These are phyloP conservation scores for Ustilaginoidea virens DNA, from an alignment of 2,329 filamentous ascomycete species.

Conservation along the genomic window DNA sequence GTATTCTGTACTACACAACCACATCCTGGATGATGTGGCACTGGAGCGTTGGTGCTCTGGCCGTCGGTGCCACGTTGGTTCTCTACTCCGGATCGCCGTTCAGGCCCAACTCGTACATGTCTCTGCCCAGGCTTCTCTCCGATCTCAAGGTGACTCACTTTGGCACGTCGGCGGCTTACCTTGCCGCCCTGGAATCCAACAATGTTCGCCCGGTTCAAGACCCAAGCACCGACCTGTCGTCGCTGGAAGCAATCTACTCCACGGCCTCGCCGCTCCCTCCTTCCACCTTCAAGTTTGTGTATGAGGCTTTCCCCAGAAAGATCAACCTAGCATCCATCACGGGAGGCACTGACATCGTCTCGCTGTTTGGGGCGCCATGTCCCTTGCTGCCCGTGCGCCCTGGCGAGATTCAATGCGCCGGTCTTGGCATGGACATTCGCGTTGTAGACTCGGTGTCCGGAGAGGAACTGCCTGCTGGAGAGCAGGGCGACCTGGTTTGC, in stretches of 20 bases:
- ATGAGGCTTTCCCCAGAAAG: constrained; percentile 61
- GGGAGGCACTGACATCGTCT: constrained; percentile 92
- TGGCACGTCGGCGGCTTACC: constrained; percentile 86
- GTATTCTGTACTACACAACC: constrained; percentile 87
- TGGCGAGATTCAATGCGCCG: constrained; percentile 65
- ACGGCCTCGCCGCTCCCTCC: constrained; percentile 86
- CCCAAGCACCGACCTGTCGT: constrained; percentile 38
- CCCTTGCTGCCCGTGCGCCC: constrained; percentile 56
- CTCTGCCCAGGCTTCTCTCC: constrained; percentile 69
- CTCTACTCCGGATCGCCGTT: constrained; percentile 93
- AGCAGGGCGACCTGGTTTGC: constrained; percentile 81
- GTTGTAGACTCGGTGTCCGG: constrained; percentile 44
- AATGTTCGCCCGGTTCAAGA: constrained; percentile 40
- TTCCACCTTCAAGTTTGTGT: constrained; percentile 84
- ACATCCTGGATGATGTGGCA: constrained; percentile 99
- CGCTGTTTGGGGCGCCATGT: constrained; percentile 77
- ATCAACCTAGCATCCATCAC: constrained; percentile 89
- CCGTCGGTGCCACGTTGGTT: constrained; percentile 67
- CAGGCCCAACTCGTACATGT: constrained; percentile 59
- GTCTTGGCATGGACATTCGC: constrained; percentile 63
- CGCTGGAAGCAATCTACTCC: constrained; percentile 76
- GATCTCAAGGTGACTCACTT: constrained; percentile 79
- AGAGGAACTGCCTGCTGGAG: constrained; percentile 38
- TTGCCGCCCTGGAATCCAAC: constrained; percentile 78
- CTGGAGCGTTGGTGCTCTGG: constrained; percentile 79